Evolutionary conservation across 306 rosid genomes (phyloP), one percentile per base, ranked within the genome.

Genomic region (Dalbergia cultrata): DNA sequence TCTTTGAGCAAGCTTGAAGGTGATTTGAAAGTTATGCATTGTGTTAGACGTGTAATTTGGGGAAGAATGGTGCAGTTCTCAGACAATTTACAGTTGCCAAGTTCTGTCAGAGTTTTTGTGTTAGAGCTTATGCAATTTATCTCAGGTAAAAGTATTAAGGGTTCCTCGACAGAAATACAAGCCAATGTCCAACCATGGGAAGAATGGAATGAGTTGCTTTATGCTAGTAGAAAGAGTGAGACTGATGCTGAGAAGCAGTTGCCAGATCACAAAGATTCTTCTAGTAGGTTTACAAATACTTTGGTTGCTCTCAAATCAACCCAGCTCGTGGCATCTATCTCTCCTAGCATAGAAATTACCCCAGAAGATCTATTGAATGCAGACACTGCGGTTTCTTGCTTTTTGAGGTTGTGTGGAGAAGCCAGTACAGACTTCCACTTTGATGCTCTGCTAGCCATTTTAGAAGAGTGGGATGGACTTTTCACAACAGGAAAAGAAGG

Each of bases 381-480:
- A 47, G 94, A 89, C 77, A 83, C 90, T 2, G 88, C 98, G 44
- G 92, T 90, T 76, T 87, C 96, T 82, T 93, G 98, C 89, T 95
- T 95, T 89, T 78, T 83, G 80, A 87, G 88, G 85, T 61, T 95
- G 71, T 88, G 89, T 67, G 86, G 85, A 82, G 90, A 84, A 87
- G 91, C 97, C 67, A 79, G 71, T 62, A 78, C 79, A 21, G 88
- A 84, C 83, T 77, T 78, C 79, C 98, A 95, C 83, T 75, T 86
- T 52, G 88, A 90, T 88, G 87, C 80, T 34, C 87, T 95, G 68
- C 75, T 93, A 65, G 83, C 92, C 72, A 85, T 95, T 83, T 72
- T 95, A 89, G 94, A 85, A 41, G 94, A 95, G 86, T 95, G 98
- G 99, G 97, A 90, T 83, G 98, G 97, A 61, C 87, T 93, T 81